These are phyloP conservation scores for Ascochyta rabiei DNA, from an alignment of 2,329 filamentous ascomycete species.

Conservation along the genomic window DNA sequence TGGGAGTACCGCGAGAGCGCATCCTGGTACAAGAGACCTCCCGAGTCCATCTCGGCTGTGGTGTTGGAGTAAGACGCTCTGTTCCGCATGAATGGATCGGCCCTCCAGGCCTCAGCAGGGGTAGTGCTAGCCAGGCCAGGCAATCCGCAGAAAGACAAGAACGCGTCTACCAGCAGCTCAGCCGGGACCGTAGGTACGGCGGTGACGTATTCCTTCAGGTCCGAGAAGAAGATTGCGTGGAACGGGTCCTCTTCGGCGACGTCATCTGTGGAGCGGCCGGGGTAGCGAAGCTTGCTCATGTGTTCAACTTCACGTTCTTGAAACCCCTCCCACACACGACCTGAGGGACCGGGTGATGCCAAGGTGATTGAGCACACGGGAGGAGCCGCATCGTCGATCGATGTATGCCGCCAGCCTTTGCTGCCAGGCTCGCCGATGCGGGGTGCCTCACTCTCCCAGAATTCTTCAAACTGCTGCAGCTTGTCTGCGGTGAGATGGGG, in stretches of 20 bases:
- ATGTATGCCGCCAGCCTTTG: constrained; percentile 70
- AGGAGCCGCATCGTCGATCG: constrained; percentile 21
- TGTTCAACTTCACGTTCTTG: constrained; percentile 60
- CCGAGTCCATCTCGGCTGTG: not conserved
- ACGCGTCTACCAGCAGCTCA: constrained; percentile 68
- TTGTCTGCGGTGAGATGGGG: constrained; percentile 48
- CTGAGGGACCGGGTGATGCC: constrained; percentile 8
- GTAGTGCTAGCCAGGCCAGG: constrained; percentile 49
- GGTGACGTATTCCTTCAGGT: constrained; percentile 70
- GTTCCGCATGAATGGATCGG: constrained; percentile 51
- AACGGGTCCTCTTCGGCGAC: constrained; percentile 80
- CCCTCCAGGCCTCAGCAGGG: constrained; percentile 31
- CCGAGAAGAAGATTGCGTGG: constrained; percentile 78
- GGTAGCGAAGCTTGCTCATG: constrained; percentile 59
- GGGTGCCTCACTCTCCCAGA: constrained; percentile 85
- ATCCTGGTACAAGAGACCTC: not conserved
- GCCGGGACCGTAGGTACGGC: constrained; percentile 47
- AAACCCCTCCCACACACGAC: constrained; percentile 31
- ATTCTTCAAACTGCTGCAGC: constrained; percentile 63
- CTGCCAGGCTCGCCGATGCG: constrained; percentile 77
- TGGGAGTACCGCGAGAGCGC: constrained; percentile 1
- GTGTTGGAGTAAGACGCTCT: not conserved
- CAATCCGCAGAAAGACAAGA: constrained; percentile 54
- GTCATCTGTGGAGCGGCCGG: constrained; percentile 77
- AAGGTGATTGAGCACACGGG: constrained; percentile 9